phyloP scores from a whole-genome alignment of 2,329 filamentous ascomycete species.

The Cadophora gregata region DNA sequence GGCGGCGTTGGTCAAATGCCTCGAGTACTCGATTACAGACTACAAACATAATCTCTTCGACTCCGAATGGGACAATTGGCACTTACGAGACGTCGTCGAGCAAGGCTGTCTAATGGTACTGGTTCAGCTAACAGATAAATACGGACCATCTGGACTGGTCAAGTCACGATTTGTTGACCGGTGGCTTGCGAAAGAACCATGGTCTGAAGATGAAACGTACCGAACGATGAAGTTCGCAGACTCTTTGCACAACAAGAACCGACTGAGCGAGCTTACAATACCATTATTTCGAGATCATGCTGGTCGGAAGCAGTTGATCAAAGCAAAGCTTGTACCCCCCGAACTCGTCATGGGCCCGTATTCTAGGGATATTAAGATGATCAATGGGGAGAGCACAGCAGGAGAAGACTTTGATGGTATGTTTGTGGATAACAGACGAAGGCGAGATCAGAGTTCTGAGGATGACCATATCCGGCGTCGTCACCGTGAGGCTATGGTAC shows the following conservation, averaged over 20 bases:
- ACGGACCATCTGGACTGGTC: constrained; percentile 61
- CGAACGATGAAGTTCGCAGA: constrained; percentile 57
- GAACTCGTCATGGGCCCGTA: constrained; percentile 47
- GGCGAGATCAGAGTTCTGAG: constrained; percentile 62
- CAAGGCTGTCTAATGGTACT: constrained; percentile 65
- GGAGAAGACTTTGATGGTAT: constrained; percentile 41
- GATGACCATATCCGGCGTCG: constrained; percentile 77
- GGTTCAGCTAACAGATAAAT: constrained; percentile 58
- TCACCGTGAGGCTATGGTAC: constrained; percentile 86
- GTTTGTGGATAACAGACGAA: constrained; percentile 46
- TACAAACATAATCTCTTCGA: constrained; percentile 58
- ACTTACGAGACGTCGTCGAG: constrained; percentile 65
- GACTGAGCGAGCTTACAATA: constrained; percentile 53
- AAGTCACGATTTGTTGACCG: constrained; percentile 71
- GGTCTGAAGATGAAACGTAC: constrained; percentile 63
- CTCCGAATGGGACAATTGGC: constrained; percentile 66
- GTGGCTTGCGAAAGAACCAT: constrained; percentile 77
- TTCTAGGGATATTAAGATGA: constrained; percentile 50
- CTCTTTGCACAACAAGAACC: constrained; percentile 35
- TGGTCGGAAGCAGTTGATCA: constrained; percentile 39
- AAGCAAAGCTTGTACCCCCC: constrained; percentile 39
- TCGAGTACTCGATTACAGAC: constrained; percentile 61
- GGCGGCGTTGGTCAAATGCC: constrained; percentile 62
- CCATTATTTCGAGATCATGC: constrained; percentile 43
- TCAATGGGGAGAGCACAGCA: constrained; percentile 58